Evolutionary conservation across 331 rosid species (phyloP).

Genomic region (Acacia pycnantha): DNA sequence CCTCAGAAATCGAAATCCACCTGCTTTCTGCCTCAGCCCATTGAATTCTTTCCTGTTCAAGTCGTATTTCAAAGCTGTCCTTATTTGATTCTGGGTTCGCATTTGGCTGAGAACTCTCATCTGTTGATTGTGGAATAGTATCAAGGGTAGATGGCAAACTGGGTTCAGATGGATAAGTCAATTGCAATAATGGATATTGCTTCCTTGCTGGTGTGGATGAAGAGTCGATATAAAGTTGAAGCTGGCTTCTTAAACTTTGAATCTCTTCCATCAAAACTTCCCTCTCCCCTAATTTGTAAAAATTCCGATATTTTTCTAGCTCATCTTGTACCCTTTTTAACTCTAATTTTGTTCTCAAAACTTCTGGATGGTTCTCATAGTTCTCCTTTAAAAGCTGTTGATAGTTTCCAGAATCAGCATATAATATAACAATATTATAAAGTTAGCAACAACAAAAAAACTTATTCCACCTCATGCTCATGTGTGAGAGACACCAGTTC

Average conservation of each 20-base stretch:
- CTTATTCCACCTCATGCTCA: constrained; percentile 73
- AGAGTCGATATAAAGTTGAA: constrained; percentile 73
- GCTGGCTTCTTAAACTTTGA: constrained; percentile 88
- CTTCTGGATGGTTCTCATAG: constrained; percentile 90
- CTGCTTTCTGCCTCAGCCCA: constrained; percentile 92
- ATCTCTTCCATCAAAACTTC: constrained; percentile 95
- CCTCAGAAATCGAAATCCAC: constrained; percentile 91
- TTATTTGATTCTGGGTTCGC: constrained; percentile 51
- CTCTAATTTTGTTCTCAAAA: constrained; percentile 75
- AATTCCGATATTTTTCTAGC: constrained; percentile 65
- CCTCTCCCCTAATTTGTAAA: constrained; percentile 81
- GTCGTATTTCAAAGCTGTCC: constrained; percentile 48
- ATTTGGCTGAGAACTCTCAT: constrained; percentile 45
- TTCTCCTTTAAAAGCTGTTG: constrained; percentile 83
- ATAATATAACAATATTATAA: not conserved
- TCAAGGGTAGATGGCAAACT: constrained; percentile 49
- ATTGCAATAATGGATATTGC: constrained; percentile 60
- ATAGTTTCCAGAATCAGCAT: constrained; percentile 28
- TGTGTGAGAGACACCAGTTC: constrained; percentile 68
- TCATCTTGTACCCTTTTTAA: constrained; percentile 74
- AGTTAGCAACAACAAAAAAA: not conserved
- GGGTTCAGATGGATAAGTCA: constrained; percentile 59
- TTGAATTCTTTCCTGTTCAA: constrained; percentile 72
- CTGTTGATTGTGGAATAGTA: constrained; percentile 61
- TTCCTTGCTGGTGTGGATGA: constrained; percentile 56